phyloP scores from a whole-genome alignment of 305 asterid species.

The Fraxinus baroniana region DNA sequence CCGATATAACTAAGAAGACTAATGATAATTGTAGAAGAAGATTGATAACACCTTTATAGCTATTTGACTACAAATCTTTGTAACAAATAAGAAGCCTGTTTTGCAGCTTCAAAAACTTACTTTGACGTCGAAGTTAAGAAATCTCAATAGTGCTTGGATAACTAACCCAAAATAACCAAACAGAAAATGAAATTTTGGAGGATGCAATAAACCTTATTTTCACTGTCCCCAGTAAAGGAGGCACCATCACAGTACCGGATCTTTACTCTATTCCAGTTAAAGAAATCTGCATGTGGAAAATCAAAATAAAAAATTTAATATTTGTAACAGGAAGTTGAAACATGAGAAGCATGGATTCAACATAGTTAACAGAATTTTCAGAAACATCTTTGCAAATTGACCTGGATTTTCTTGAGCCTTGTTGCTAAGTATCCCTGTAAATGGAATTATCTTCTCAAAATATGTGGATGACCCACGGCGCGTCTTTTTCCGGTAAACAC shows the following conservation, averaged over 20 bases:
- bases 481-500: slow-evolving; percentile 55
- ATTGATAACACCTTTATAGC: neutral
- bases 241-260: slow-evolving; percentile 70
- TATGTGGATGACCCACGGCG: slow-evolving; percentile 55
- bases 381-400: slow-evolving; percentile 6
- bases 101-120: neutral
- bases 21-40: neutral
- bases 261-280: slow-evolving; percentile 68
- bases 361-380: neutral
- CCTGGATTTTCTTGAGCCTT: slow-evolving; percentile 61
- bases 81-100: neutral
- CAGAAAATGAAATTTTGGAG: neutral
- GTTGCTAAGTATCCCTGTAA: slow-evolving; percentile 63
- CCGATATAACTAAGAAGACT: neutral
- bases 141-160: neutral
- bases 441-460: slow-evolving; percentile 48
- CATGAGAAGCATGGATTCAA: neutral
- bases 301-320: neutral
- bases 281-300: slow-evolving; percentile 44
- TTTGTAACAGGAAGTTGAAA: neutral
- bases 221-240: slow-evolving; percentile 59
- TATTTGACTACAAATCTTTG: neutral
- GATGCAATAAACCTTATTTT: slow-evolving; percentile 43
- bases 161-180: slow-evolving; percentile 4
- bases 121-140: neutral